Percentiles rank a stretch among this genome's conserved stretches.
Evolutionary conservation across 768 basidiomycete species (phyloP).

Genomic region (Fomitopsis pulvina): DNA sequence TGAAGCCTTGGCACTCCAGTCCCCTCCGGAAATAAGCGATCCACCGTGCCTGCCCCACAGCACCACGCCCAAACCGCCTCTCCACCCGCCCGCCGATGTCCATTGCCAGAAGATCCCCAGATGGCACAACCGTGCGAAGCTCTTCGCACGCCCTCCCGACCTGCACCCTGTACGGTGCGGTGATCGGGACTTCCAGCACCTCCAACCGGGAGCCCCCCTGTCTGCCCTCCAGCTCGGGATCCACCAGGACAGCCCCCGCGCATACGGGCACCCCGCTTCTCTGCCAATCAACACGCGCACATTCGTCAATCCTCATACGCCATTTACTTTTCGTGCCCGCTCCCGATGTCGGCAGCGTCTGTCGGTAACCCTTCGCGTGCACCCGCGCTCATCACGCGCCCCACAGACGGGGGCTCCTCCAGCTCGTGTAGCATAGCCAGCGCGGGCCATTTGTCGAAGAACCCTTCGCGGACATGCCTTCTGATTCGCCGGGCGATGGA

Average conservation of each 20-base stretch:
- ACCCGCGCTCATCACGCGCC: not conserved
- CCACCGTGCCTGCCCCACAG: not conserved
- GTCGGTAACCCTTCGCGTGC: not conserved
- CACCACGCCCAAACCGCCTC: not conserved
- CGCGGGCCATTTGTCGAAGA: slow-evolving; percentile 19
- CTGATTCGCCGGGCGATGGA: slow-evolving; percentile 33
- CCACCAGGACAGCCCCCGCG: too few relatives aligned
- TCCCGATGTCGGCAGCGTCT: not conserved
- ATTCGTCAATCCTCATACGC: too few relatives aligned
- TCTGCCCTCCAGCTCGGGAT: too few relatives aligned
- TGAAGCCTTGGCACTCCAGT: not conserved
- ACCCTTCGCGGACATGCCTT: slow-evolving; percentile 20
- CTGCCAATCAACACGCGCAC: too few relatives aligned
- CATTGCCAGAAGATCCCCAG: not conserved
- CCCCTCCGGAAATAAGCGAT: not conserved
- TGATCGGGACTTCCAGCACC: not conserved
- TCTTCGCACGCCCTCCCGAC: not conserved
- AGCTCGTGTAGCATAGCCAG: slow-evolving; percentile 29
- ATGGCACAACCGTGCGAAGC: not conserved
- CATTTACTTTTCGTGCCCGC: not conserved
- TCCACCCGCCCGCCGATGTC: not conserved
- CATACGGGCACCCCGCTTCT: too few relatives aligned
- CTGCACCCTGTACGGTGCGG: not conserved
- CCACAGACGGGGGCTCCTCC: slow-evolving; percentile 2
- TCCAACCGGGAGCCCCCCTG: too few relatives aligned